Percentiles rank a stretch among this genome's conserved stretches.
Conservation (phyloP, 495 filamentous ascomycete species). For the Amorphotheca resinae region DNA sequence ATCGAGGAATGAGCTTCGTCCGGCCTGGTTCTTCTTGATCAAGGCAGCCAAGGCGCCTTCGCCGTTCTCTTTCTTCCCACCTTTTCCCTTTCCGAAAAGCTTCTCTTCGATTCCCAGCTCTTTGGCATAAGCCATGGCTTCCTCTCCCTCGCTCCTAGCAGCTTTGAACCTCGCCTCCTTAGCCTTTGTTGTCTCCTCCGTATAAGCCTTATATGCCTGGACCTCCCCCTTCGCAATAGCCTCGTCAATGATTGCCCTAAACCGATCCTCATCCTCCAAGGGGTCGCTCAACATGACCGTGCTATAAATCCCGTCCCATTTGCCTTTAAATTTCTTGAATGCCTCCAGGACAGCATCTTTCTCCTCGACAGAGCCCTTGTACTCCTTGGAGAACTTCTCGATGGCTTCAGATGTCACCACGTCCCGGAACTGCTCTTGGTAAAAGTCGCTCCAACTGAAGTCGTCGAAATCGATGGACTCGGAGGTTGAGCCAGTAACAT, state of each 20-base stretch:
- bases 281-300: slow-evolving; percentile 75
- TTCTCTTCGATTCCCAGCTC: slow-evolving; percentile 55
- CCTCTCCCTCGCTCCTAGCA: slow-evolving; percentile 52
- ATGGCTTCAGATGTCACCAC: slow-evolving; percentile 58
- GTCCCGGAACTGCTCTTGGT: slow-evolving; percentile 64
- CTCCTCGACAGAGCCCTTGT: slow-evolving; percentile 85
- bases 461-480: slow-evolving; percentile 59
- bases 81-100: slow-evolving; percentile 33
- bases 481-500: slow-evolving; percentile 73
- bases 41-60: slow-evolving; percentile 43
- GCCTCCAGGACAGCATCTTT: slow-evolving; percentile 59
- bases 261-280: slow-evolving; percentile 76
- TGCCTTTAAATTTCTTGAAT: slow-evolving; percentile 55
- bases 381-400: slow-evolving; percentile 55
- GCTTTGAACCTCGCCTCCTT: slow-evolving; percentile 48
- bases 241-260: slow-evolving; percentile 63
- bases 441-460: slow-evolving; percentile 87
- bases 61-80: slow-evolving; percentile 30
- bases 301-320: slow-evolving; percentile 65
- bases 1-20: slow-evolving; percentile 41
- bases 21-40: slow-evolving; percentile 44
- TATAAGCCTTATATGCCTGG: slow-evolving; percentile 52
- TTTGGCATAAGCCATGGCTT: slow-evolving; percentile 61
- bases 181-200: slow-evolving; percentile 53
- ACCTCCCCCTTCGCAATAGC: slow-evolving; percentile 63